Conservation (phyloP, 331 rosid species). For the Rhamnella rubrinervis region DNA sequence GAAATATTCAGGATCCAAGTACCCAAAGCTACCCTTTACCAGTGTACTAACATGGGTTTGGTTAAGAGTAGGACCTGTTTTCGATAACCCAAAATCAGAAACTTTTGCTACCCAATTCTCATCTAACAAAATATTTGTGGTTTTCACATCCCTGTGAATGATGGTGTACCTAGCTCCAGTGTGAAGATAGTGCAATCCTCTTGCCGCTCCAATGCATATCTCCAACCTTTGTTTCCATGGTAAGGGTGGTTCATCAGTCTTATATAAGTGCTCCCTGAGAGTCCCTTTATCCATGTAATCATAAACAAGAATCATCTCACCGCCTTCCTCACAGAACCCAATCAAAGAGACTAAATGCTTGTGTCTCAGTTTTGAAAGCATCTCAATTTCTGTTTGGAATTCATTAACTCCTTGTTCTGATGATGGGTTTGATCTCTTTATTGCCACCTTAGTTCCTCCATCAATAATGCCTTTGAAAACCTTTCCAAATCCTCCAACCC, state of each 20-base stretch:
- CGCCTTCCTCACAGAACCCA: slow-evolving; percentile 43
- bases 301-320: slow-evolving; percentile 49
- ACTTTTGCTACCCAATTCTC: slow-evolving; percentile 49
- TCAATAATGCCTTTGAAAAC: slow-evolving; percentile 49
- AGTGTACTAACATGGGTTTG: slow-evolving; percentile 42
- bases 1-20: slow-evolving; percentile 45
- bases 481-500: slow-evolving; percentile 61
- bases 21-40: slow-evolving; percentile 52
- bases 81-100: slow-evolving; percentile 48
- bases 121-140: slow-evolving; percentile 44
- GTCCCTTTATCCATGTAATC: slow-evolving; percentile 59
- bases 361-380: slow-evolving; percentile 58
- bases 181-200: slow-evolving; percentile 44
- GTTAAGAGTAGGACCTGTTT: slow-evolving; percentile 28
- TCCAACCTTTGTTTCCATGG: slow-evolving; percentile 45
- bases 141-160: slow-evolving; percentile 52
- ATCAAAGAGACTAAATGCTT: slow-evolving; percentile 47
- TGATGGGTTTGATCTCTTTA: slow-evolving; percentile 48
- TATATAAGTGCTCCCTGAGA: slow-evolving; percentile 42
- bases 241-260: slow-evolving; percentile 28
- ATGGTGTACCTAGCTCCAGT: slow-evolving; percentile 31
- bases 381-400: slow-evolving; percentile 44
- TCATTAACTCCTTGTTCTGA: slow-evolving; percentile 45
- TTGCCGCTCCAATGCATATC: slow-evolving; percentile 43
- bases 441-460: slow-evolving; percentile 43